Evolutionary conservation across 2,329 filamentous ascomycete genomes (phyloP), one percentile per base, ranked within the genome.

Genomic region (Penicillium sp.): DNA sequence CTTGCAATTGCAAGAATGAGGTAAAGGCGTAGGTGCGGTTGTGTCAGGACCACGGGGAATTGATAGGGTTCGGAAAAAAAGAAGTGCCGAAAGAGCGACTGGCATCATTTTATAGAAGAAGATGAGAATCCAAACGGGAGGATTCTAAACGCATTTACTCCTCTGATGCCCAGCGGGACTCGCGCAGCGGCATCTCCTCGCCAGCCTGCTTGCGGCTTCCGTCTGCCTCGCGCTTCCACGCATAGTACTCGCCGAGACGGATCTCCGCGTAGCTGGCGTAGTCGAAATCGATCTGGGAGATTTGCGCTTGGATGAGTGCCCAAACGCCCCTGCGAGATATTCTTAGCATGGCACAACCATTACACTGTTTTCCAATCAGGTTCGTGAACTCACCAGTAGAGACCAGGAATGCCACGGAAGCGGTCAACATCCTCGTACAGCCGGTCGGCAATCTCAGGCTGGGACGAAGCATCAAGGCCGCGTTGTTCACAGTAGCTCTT

Each of bases 231-330:
- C 82, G 86, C 70, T 92, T 90, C 91, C 91, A 97, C 4, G 88
- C 91, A 83, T 88, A 96, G 76, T 97, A 97, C 77, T 97, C 94
- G 49, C 89, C 87, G 6, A 99, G 79, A 53, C 94, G 82, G 16
- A 88, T 76, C 73, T 97, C 90, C 11, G 94, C 93, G 72, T 97
- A 99, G 9, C 83, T 85, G 42, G 91, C 90, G 72, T 99, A 99
- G 76, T 99, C 92, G 70, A 99, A 99, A 71, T 97, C 90, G 67
- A 99, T 99, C 62, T 93, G 85, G 11, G 90, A 96, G 63, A 99
- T 97, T 53, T 85, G 89, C 2, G 92, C 89, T 78, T 99, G 94
- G 62, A 99, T 97, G 61, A 95, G 79, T 8, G 92, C 89, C 94
- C 94, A 99, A 56, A 97, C 91, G 24, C 94, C 94, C 92, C 89